Conservation (phyloP, 768 basidiomycete species). For the Agrocybe praecox region DNA sequence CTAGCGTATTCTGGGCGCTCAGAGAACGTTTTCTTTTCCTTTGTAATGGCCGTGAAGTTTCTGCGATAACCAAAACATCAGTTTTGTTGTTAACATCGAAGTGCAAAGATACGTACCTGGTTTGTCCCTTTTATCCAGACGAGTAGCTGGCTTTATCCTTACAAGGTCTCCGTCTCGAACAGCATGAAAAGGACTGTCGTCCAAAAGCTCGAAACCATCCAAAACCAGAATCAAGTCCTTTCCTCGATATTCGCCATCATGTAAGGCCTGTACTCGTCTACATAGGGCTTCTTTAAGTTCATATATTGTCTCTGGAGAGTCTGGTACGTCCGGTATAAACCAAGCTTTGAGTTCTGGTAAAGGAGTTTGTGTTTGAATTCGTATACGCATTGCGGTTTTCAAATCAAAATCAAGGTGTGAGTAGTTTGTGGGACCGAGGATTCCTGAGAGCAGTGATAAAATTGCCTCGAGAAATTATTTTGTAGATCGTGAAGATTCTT, state of each 20-base stretch:
- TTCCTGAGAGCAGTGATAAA: too few relatives aligned
- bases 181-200: constrained; percentile 36
- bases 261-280: constrained; percentile 32
- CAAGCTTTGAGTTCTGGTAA: constrained; percentile 54
- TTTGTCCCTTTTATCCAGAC: background rate
- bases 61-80: background rate
- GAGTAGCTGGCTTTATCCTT: constrained; percentile 25
- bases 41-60: background rate
- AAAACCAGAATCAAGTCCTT: constrained; percentile 34
- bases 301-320: constrained; percentile 26
- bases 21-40: constrained; percentile 28
- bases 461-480: too few relatives aligned
- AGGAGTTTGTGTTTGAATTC: constrained; percentile 48
- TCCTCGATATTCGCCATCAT: constrained; percentile 18
- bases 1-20: background rate
- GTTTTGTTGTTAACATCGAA: background rate
- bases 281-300: constrained; percentile 43
- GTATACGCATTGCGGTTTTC: constrained; percentile 49
- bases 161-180: constrained; percentile 55
- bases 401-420: background rate
- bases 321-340: constrained; percentile 41
- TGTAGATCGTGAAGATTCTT: too few relatives aligned
- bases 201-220: constrained; percentile 52
- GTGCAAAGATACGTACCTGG: too few relatives aligned
- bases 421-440: too few relatives aligned